A percentile compares a stretch with the other conserved stretches of the same genome.
These are phyloP conservation scores for Narthecium ossifragum DNA, from an alignment of 106 monocot genomes.

Conservation along the genomic window DNA sequence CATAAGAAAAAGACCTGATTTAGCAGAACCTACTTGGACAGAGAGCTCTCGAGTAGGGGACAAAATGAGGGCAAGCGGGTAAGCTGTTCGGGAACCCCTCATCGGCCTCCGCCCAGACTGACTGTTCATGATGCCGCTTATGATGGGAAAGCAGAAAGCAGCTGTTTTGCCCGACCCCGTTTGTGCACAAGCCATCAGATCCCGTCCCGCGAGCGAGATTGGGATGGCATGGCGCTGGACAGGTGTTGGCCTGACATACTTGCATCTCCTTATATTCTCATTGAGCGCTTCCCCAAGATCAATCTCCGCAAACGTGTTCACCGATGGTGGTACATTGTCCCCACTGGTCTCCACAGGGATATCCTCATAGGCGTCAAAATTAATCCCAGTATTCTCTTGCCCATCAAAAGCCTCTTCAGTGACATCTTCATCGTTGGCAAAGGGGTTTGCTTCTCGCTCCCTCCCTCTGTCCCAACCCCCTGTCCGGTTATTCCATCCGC, in stretches of 20 bases:
- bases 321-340: conserved; percentile 45
- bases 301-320: conserved; percentile 68
- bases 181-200: conserved; percentile 86
- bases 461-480: conserved; percentile 48
- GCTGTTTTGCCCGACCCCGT: conserved; percentile 81
- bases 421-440: conserved; percentile 31
- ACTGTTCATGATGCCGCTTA: conserved; percentile 63
- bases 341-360: conserved; percentile 74
- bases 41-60: conserved; percentile 74
- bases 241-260: conserved; percentile 72
- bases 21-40: conserved; percentile 31
- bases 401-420: conserved; percentile 13
- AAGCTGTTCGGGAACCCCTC: conserved; percentile 45
- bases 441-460: conserved; percentile 44
- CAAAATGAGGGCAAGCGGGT: conserved; percentile 55
- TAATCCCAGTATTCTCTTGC: conserved; percentile 54
- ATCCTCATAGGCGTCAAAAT: conserved; percentile 78
- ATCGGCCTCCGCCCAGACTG: conserved; percentile 28
- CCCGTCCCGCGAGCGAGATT: conserved; percentile 51
- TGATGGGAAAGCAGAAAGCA: conserved; percentile 80
- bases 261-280: conserved; percentile 73
- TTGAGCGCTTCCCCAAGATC: conserved; percentile 64
- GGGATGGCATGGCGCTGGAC: conserved; percentile 78
- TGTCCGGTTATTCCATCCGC: conserved; percentile 35
- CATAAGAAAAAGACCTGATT: too few species aligned